Evolutionary conservation across 805 yeast species (phyloP), one percentile per base, ranked within the genome.

Genomic region (Kuraishia ogatae): DNA sequence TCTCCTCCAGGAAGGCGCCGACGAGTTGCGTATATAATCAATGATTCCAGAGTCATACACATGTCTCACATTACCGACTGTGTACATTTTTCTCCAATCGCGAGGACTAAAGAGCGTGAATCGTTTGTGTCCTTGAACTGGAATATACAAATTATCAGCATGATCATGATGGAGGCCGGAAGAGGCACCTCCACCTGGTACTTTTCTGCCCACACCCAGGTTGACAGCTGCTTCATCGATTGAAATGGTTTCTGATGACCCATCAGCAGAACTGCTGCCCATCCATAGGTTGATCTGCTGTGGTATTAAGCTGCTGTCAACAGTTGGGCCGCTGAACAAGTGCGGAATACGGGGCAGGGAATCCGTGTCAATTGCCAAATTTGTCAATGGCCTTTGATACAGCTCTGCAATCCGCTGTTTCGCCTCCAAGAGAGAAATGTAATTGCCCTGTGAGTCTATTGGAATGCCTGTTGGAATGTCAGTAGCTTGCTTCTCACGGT

Each of bases 111-210:
- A 85, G 5, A 87, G 61, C 0, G 92, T 85, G 65, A 87, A 87
- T 57, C 91, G 65, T 61, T 87, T 87, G 7, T 61, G 63, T 0
- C 93, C 94, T 26, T 75, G 68, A 1, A 82, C 63, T 1, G 87
- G 79, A 3, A 86, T 72, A 64, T 87, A 87, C 39, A 87, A 69
- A 62, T 87, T 87, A 63, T 86, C 92, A 1, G 92, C 89, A 67
- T 86, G 92, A 64, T 87, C 93, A 64, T 87, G 93, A 61, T 87
- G 93, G 13, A 87, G 68, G 0, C 93, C 93, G 1, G 91, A 84
- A 0, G 90, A 84, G 0, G 83, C 73, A 1, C 85, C 86, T 1
- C 74, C 72, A 1, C 80, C 78, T 1, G 89, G 86, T 0, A 85
- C 67, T 22, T 69, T 69, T 62, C 81, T 79, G 1, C 89, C 89